phyloP scores from a whole-genome alignment of 2,329 filamentous ascomycete genomes.

The Alternaria ethzedia region DNA sequence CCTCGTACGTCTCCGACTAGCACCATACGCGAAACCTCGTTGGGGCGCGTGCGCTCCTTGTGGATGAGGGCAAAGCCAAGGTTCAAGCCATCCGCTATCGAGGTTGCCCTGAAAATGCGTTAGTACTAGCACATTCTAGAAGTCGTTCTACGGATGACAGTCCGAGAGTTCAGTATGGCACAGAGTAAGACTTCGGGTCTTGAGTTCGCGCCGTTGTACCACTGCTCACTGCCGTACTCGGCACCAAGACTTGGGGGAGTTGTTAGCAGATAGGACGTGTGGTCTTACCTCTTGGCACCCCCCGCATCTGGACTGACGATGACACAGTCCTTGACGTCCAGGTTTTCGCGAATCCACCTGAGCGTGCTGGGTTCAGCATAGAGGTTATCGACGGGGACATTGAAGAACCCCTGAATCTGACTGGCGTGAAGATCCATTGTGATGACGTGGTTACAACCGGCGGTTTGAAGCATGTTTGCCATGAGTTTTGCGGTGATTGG shows the following conservation, averaged over 20 bases:
- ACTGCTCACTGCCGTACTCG: background rate
- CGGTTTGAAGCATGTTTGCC: constrained; percentile 96
- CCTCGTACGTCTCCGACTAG: constrained; percentile 93
- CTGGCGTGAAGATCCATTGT: constrained; percentile 96
- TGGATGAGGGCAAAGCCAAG: constrained; percentile 93
- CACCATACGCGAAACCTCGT: constrained; percentile 91
- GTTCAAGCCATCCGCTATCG: constrained; percentile 90
- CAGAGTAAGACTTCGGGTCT: background rate
- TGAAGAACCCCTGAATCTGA: constrained; percentile 97
- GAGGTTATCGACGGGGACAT: constrained; percentile 78
- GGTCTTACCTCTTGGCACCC: constrained; percentile 78
- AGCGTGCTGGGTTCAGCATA: constrained; percentile 94
- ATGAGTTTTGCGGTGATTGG: constrained; percentile 95
- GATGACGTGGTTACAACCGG: constrained; percentile 90
- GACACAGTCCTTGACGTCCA: constrained; percentile 81
- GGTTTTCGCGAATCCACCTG: constrained; percentile 88
- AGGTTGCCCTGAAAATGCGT: constrained; percentile 69
- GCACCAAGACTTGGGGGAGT: background rate
- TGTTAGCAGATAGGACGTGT: background rate
- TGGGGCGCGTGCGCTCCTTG: constrained; percentile 91
- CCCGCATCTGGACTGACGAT: constrained; percentile 96
- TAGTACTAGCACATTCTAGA: constrained; percentile 15
- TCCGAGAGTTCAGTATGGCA: constrained; percentile 1
- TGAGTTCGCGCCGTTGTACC: background rate
- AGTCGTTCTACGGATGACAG: background rate